Evolutionary conservation across 1,284 basidiomycete genomes (phyloP), one percentile per base, ranked within the genome.

Genomic region (Tilletia indica): DNA sequence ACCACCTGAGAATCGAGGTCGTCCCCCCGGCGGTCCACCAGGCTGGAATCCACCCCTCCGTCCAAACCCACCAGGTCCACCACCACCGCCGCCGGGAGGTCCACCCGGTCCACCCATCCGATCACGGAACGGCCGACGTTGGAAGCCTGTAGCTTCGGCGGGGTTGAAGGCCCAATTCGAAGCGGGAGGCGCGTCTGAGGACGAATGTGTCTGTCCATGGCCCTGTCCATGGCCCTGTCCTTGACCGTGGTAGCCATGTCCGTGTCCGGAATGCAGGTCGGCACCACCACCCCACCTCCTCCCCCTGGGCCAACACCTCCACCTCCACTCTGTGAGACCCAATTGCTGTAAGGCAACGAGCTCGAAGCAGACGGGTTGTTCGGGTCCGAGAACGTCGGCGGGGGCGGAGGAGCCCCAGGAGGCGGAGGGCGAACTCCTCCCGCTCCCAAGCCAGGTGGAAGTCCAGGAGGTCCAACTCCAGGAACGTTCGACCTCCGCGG

Each of bases 91-190:
- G 34, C 58, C 58, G 58, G 25, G 25, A 25, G 25, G 25, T 4
- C 58, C n/a, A 63, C 34, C 34, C 31, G 36, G 36, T 2, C 38
- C 34, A 4, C 36, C 12, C 16, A 12, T 34, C 34, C 36, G 56
- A 6, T 25, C 56, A 34, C 34, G 3, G 21, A 25, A 58, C 21
- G 56, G 56, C 3, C 56, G 56, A 58, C 34, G 12, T 31, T 25
- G 21, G 11, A 58, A 58, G 14, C 56, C 56, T 31, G 16, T n/a
- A 11, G 56, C 21, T 58, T 64, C 61, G 34, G 61, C 61, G 14
- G 61, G 61, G 38, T 64, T 42, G 61, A 64, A 14, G 16, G n/a
- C 61, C 61, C 61, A 64, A 21, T 64, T 64, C 1, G 61, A 64
- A 21, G 31, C 19, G 34, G 58, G n/a, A 42, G 61, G 34, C 34